These are phyloP conservation scores for Globisporangium barbulae DNA, from an alignment of 352 stramenopile species.

Conservation along the genomic window DNA sequence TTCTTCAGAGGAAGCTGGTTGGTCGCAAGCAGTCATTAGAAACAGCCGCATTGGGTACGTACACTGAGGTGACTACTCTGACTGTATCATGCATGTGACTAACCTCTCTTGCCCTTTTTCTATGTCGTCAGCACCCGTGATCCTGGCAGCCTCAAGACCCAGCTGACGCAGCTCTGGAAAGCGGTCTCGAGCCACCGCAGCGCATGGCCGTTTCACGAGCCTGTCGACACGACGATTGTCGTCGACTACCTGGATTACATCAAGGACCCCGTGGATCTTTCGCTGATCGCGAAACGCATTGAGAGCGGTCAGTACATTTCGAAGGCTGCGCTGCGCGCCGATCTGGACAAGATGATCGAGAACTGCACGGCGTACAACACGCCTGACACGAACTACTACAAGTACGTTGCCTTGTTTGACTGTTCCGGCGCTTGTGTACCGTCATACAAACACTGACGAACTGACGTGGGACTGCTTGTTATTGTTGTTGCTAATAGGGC, in stretches of 20 bases:
- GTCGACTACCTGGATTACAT: constrained; percentile 97
- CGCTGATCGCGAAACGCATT: constrained; percentile 81
- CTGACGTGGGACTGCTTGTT: not conserved
- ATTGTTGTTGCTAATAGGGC: constrained; percentile 31
- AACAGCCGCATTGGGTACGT: constrained; percentile 82
- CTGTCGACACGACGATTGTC: constrained; percentile 93
- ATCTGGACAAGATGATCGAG: constrained; percentile 96
- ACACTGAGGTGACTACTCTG: not conserved
- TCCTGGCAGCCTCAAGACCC: constrained; percentile 77
- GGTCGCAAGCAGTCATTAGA: constrained; percentile 79
- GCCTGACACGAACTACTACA: constrained; percentile 95
- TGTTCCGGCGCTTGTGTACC: not conserved
- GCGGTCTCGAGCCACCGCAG: constrained; percentile 93
- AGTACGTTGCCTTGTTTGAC: constrained; percentile 43
- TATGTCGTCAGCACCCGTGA: constrained; percentile 53
- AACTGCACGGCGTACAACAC: constrained; percentile 99
- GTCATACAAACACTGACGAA: not conserved
- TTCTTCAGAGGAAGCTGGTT: constrained; percentile 75
- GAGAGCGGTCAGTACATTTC: constrained; percentile 87
- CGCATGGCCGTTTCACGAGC: constrained; percentile 97
- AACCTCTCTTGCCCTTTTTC: not conserved
- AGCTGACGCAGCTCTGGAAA: constrained; percentile 86
- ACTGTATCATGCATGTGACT: constrained; percentile 2
- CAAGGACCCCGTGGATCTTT: constrained; percentile 92
- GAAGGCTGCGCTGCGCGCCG: constrained; percentile 89